Percentiles rank a stretch among this genome's conserved stretches.
Conservation (phyloP, 2,329 filamentous ascomycete species). For the Xylaria sp. region DNA sequence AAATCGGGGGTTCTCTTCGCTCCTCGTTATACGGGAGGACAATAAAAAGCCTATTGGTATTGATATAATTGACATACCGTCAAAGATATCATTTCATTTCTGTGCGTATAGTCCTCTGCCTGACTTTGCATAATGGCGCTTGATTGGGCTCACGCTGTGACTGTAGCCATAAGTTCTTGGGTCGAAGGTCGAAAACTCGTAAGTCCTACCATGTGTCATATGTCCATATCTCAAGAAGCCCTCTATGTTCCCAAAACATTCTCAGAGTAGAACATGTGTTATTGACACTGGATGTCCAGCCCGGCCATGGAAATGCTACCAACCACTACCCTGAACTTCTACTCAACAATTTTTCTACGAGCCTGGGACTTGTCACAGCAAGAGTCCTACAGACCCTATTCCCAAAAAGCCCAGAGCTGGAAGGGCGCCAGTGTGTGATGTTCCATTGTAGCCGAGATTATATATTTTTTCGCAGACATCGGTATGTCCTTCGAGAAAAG, state of each 20-base stretch:
- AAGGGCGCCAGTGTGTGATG: slow-evolving; percentile 89
- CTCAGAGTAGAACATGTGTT: not conserved
- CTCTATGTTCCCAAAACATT: not conserved
- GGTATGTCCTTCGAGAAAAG: slow-evolving; percentile 94
- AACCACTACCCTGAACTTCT: slow-evolving; percentile 88
- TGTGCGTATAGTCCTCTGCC: slow-evolving; percentile 50
- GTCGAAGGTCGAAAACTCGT: slow-evolving; percentile 82
- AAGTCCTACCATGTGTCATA: not conserved
- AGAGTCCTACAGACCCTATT: slow-evolving; percentile 84
- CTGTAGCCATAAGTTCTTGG: slow-evolving; percentile 66
- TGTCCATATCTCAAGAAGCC: not conserved
- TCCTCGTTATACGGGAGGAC: slow-evolving; percentile 90
- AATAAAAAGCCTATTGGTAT: slow-evolving; percentile 85
- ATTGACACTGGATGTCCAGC: slow-evolving; percentile 49
- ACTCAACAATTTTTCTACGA: slow-evolving; percentile 94
- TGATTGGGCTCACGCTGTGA: not conserved
- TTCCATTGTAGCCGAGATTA: slow-evolving; percentile 83
- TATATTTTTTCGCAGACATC: slow-evolving; percentile 91
- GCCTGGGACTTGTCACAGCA: slow-evolving; percentile 87
- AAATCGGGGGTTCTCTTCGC: slow-evolving; percentile 83
- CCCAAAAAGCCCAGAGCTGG: slow-evolving; percentile 83
- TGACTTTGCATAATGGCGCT: not conserved
- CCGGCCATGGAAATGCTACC: slow-evolving; percentile 88
- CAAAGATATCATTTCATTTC: slow-evolving; percentile 93
- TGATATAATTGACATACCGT: slow-evolving; percentile 84